Base-by-base conservation (phyloP, 352 stramenopile genomes). In the Nothophytophthora sp. region DNA sequence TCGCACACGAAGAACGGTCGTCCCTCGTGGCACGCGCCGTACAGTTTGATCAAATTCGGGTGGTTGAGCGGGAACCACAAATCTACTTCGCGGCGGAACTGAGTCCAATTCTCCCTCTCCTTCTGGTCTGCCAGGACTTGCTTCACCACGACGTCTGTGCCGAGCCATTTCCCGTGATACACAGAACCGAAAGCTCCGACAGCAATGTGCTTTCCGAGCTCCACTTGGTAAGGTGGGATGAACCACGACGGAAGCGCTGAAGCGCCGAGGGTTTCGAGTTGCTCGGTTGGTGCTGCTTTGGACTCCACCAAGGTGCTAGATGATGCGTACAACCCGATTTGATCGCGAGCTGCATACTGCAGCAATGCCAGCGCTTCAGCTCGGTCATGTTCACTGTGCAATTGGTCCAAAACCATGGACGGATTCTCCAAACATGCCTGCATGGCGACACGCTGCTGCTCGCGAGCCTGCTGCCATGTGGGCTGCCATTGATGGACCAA, bases 1-100 rank as follows among this genome's bases (percentile, higher is more conserved):
- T 63, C 47, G 28, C 55, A 59, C 1, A 60, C 56, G 27, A 60
- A 64, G 22, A 55, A 64, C 3, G 48, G 55, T 22, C 33, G 15
- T 3, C 43, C 50, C 41, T 55, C 44, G 25, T 60, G 49, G 11
- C 37, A 60, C 16, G 60, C 67, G 2, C 59, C 67, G 20, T 69
- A 68, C 18, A 72, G 40, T 25, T 59, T 55, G 13, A 70, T 19
- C 5, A 70, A 23, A 28, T 74, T 53, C 9, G 52, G 45, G 20
- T 78, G 63, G 10, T 61, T 57, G 5, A 77, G 28, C 1, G 23
- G 22, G 32, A 43, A 43, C 55, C 55, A 70, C n/a, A 63, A 28
- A 3, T 63, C 16, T 29, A 34, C 55, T 63, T 60, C 29, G 35
- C 40, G 40, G 49, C 22, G 25, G 54, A 61, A 43, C 53, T 55